phyloP scores from a whole-genome alignment of 176 grass and related monocot genomes.

The Oryza glumipatula region DNA sequence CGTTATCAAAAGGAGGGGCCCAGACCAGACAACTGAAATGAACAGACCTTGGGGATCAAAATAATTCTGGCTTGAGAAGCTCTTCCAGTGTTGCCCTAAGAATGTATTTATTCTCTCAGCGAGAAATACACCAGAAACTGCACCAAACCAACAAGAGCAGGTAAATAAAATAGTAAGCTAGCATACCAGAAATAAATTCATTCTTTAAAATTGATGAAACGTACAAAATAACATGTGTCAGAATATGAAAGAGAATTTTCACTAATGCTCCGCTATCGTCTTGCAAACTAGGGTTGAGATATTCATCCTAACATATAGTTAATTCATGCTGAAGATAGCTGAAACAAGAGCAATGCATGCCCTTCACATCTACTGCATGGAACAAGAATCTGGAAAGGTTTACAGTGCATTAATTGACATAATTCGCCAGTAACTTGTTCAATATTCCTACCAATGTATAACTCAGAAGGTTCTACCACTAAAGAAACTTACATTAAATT shows the following conservation, averaged over 20 bases:
- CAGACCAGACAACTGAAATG: slow-evolving; percentile 90
- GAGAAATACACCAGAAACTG: slow-evolving; percentile 91
- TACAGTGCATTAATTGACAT: not conserved
- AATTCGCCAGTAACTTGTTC: not conserved
- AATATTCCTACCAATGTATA: not conserved
- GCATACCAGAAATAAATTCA: not conserved
- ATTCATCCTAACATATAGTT: not conserved
- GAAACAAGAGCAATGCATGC: not conserved
- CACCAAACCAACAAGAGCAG: slow-evolving; percentile 8
- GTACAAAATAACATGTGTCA: not conserved
- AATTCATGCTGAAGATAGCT: not conserved
- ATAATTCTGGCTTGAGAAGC: slow-evolving; percentile 90
- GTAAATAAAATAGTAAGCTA: not conserved
- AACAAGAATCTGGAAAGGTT: not conserved
- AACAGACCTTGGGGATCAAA: slow-evolving; percentile 89
- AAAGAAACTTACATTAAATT: not conserved
- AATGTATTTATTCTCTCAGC: slow-evolving; percentile 79
- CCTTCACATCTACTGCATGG: not conserved
- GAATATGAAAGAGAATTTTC: not conserved
- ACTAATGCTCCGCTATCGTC: not conserved
- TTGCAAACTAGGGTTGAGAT: not conserved
- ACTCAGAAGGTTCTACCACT: not conserved
- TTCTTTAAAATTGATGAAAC: not conserved
- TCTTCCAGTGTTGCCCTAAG: slow-evolving; percentile 77
- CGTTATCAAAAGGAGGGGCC: slow-evolving; percentile 72